phyloP scores from a whole-genome alignment of 768 basidiomycete species.

The Boletellus ananas region DNA sequence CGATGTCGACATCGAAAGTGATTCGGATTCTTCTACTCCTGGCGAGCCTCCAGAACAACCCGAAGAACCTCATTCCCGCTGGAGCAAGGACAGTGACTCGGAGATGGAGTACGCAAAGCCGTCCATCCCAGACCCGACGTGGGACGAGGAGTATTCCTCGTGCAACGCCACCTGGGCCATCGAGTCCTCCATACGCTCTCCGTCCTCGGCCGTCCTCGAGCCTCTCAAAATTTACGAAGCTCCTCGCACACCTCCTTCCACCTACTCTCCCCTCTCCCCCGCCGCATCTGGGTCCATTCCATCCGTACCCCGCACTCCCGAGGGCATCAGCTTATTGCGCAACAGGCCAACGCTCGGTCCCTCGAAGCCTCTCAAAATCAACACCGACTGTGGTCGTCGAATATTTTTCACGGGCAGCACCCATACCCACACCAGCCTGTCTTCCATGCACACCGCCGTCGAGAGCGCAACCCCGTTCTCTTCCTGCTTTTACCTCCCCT shows the following conservation, averaged over 20 bases:
- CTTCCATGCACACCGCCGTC: conserved; percentile 75
- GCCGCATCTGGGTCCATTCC: conserved; percentile 35
- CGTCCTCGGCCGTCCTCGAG: conserved; percentile 35
- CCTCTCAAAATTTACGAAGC: conserved; percentile 43
- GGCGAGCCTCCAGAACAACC: conserved; percentile 37
- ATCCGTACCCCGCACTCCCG: conserved; percentile 59
- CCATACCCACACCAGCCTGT: conserved; percentile 44
- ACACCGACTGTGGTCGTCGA: conserved; percentile 44
- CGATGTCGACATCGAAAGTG: conserved; percentile 60
- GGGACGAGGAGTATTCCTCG: conserved; percentile 37
- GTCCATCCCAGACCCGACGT: conserved; percentile 28
- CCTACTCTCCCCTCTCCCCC: conserved; percentile 46
- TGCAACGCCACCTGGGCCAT: conserved; percentile 55
- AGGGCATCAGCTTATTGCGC: conserved; percentile 42
- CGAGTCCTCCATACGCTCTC: conserved; percentile 49
- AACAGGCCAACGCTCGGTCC: conserved; percentile 33
- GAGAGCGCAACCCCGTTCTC: conserved; percentile 57
- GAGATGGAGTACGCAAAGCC: conserved; percentile 33
- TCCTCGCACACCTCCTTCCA: conserved; percentile 47
- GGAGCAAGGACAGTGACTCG: conserved; percentile 51
- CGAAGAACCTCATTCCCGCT: conserved; percentile 46
- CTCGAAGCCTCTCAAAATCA: conserved; percentile 52
- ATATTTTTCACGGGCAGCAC: conserved; percentile 38
- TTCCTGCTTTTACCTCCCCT: conserved; percentile 53
- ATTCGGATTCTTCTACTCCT: conserved; percentile 54